A percentile compares a stretch with the other conserved stretches of the same genome.
phyloP scores from a whole-genome alignment of 306 rosid species.

The Cicer arietinum region DNA sequence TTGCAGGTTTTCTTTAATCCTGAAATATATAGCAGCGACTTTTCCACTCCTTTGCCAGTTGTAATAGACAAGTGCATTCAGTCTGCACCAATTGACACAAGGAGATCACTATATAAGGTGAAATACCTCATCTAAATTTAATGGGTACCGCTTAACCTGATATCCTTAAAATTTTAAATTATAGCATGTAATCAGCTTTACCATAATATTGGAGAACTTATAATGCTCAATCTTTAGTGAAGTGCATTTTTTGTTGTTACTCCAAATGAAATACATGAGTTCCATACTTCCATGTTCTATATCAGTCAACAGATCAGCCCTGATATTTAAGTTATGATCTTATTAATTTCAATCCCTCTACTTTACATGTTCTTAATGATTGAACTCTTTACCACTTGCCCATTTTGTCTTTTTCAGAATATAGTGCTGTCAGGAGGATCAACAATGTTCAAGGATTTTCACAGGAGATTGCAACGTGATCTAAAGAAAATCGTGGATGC shows the following conservation, averaged over 20 bases:
- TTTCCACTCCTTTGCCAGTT: conserved; percentile 82
- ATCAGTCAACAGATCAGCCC: conserved; percentile 17
- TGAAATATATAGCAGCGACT: conserved; percentile 88
- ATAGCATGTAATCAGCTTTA: not conserved
- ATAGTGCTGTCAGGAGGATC: conserved; percentile 97
- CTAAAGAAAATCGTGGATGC: conserved; percentile 92
- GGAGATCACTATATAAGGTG: conserved; percentile 96
- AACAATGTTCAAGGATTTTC: conserved; percentile 99
- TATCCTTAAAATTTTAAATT: not conserved
- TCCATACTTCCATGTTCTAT: not conserved
- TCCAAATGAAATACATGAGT: not conserved
- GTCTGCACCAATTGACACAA: conserved; percentile 97
- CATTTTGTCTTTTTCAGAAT: conserved; percentile 62
- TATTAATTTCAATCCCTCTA: conserved; percentile 6
- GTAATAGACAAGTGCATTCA: conserved; percentile 98
- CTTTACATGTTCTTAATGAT: conserved; percentile 13
- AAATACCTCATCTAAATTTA: conserved; percentile 36
- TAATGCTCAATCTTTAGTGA: conserved; percentile 18
- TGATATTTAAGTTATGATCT: conserved; percentile 9
- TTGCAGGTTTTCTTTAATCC: conserved; percentile 94
- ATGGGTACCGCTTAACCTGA: conserved; percentile 25
- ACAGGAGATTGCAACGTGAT: conserved; percentile 96
- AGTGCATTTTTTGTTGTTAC: conserved; percentile 34
- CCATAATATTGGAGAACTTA: conserved; percentile 18
- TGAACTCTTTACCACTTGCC: conserved; percentile 12